A percentile compares a stretch with the other conserved stretches of the same genome.
Evolutionary conservation across 2,329 filamentous ascomycete species (phyloP).

Genomic region (Claviceps sp.): DNA sequence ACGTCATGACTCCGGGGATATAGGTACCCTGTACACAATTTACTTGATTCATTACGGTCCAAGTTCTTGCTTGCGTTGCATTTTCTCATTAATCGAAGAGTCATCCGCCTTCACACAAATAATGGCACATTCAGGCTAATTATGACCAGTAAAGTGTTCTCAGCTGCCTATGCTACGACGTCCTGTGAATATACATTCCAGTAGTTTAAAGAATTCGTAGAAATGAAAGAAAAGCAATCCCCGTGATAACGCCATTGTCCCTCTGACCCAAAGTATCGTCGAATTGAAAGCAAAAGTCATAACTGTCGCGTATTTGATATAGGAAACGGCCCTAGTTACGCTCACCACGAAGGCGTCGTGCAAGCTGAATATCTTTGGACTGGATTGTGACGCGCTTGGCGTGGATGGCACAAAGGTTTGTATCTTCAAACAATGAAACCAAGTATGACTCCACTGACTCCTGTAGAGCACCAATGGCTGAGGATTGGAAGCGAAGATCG

Average conservation of each 20-base stretch:
- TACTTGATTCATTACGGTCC: no score
- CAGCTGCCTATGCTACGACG: no score
- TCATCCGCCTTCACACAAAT: no score
- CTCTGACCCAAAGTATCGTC: conserved; percentile 26
- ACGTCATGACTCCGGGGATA: no score
- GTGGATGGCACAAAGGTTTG: conserved; percentile 96
- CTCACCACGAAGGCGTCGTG: conserved; percentile 87
- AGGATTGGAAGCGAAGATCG: conserved; percentile 94
- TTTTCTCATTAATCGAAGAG: no score
- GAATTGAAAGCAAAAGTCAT: conserved; percentile 26
- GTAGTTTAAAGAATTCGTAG: conserved; percentile 16
- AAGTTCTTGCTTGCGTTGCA: no score
- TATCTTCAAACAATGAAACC: conserved; percentile 95
- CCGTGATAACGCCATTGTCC: conserved; percentile 33
- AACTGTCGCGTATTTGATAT: conserved; percentile 16
- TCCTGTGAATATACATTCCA: conserved; percentile 28
- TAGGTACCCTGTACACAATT: no score
- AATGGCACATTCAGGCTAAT: no score
- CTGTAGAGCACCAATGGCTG: conserved; percentile 91
- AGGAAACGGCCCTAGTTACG: conserved; percentile 51
- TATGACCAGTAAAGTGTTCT: no score
- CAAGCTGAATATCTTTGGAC: conserved; percentile 93
- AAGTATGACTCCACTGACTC: conserved; percentile 98
- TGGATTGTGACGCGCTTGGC: conserved; percentile 99
- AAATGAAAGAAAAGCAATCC: conserved; percentile 11